Base-by-base conservation (phyloP, 345 rosid species). In the Populus euphratica region DNA sequence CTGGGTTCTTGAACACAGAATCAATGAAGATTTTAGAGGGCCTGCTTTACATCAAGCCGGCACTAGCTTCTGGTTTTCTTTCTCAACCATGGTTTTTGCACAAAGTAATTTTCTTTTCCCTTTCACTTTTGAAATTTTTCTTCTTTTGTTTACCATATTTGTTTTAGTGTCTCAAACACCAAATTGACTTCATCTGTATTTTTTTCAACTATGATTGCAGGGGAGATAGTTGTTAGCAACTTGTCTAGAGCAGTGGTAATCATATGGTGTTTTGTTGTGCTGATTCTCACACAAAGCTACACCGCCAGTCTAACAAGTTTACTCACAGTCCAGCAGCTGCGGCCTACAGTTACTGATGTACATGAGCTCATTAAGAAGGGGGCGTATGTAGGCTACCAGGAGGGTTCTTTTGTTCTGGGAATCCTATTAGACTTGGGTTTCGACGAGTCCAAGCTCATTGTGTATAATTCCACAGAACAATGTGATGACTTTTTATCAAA, bases 31-130 rank as follows among this genome's bases (percentile, higher is more conserved):
- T 44, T 91, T 91, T 29, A 62, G 76, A 0, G 97, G 96, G 33
- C 89, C 89, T 0, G 59, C 70, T 52, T 25, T 18, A 0, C 50
- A 88, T 67, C 93, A 90, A 81, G 78, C 76, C 6, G 88, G 91
- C 44, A 86, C 88, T 0, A 81, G 86, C 73, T 7, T 91, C 62
- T 90, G 94, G 95, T 92, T 91, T 73, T 87, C 97, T 49, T 91
- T 92, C 86, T 87, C 94, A 0, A 92, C 83, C 64, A 80, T 91
- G 84, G 87, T 86, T 17, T 88, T 87, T 63, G 87, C 92, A 0
- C 86, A 81, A 0, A 5, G 84, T 81, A 69, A 78, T 43, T 29
- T 36, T 11, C 47, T 14, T 43, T 43, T 43, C 47, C 47, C 47
- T 43, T 43, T 41, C 35, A 0, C 35, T 33, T 33, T 33, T 33